These are phyloP conservation scores for Fusarium sarcochroum DNA, from an alignment of 2,329 filamentous ascomycete genomes.

Conservation along the genomic window DNA sequence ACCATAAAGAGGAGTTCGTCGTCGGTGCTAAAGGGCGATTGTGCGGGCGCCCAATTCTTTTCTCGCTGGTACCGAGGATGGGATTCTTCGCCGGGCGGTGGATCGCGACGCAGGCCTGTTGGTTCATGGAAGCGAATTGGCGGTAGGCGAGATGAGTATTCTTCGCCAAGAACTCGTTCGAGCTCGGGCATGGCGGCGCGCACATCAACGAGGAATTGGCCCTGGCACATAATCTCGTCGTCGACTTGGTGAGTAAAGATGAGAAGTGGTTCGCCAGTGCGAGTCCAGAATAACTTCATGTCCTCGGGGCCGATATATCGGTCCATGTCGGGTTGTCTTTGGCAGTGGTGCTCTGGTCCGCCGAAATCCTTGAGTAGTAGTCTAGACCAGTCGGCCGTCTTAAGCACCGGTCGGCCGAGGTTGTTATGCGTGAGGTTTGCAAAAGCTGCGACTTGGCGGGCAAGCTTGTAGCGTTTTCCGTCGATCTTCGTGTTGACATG, in stretches of 20 bases:
- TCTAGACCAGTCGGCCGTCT: constrained; percentile 25
- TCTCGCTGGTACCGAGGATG: constrained; percentile 39
- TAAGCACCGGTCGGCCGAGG: constrained; percentile 19
- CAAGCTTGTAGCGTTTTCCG: constrained; percentile 22
- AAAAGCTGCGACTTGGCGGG: constrained; percentile 37
- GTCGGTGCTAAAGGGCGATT: constrained; percentile 31
- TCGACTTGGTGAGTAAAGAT: constrained; percentile 43
- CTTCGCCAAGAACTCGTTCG: constrained; percentile 18
- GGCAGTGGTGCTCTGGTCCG: constrained; percentile 39
- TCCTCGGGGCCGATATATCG: constrained; percentile 39
- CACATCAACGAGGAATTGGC: constrained; percentile 39
- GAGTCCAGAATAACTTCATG: constrained; percentile 46
- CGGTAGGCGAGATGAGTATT: constrained; percentile 15
- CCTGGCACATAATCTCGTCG: constrained; percentile 37
- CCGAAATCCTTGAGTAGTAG: constrained; percentile 33
- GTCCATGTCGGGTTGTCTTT: constrained; percentile 38
- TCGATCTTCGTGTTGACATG: constrained; percentile 28
- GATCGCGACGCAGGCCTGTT: constrained; percentile 22
- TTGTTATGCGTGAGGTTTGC: constrained; percentile 30
- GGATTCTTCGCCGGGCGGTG: constrained; percentile 24
- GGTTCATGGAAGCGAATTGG: constrained; percentile 33
- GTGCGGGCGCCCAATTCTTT: constrained; percentile 41
- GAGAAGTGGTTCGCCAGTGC: constrained; percentile 36
- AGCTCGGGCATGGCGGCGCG: constrained; percentile 41
- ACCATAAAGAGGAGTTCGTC: constrained; percentile 38